Base-by-base conservation (phyloP, 768 basidiomycete species). In the Agrocybe chaxingu region DNA sequence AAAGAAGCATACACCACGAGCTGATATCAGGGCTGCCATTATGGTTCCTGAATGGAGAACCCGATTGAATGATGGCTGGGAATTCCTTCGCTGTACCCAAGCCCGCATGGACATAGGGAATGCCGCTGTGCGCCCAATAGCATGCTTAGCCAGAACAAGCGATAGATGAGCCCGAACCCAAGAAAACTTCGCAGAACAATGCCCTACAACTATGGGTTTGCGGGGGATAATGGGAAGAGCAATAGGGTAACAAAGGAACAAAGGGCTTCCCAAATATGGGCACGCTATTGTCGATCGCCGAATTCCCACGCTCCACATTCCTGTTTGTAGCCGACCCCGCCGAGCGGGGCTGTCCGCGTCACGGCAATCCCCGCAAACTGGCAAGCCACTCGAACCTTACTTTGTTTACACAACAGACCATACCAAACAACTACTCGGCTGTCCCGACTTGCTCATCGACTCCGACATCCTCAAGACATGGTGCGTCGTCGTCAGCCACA, bases 391-490 rank as follows among this genome's bases (percentile, higher is more conserved):
- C 45, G 63, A 84, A 83, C 80, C 70, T 80, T 84, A 75, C 66
- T 68, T 62, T 69, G 64, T 64, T 69, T 63, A 66, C 68, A 62
- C 73, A 70, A 75, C 72, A 74, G 59, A 63, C 42, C 57, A 63
- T 63, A 71, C 70, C 67, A 69, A 71, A 70, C 69, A 69, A 68
- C 51, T 48, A 12, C 43, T 41, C 54, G 52, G 57, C 62, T 50
- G 60, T 61, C 51, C 58, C 64, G 61, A 61, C 53, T 68, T 69
- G 69, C 71, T 76, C 79, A 79, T 67, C 77, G 77, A 78, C 76
- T 63, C 70, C 74, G 70, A 79, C 76, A 75, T 74, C 79, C 69
- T 73, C 81, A 85, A 82, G 77, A 81, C 74, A 85, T 87, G 84
- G 84, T 85, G 54, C 61, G 82, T 59, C 53, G 46, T 40, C 43